Evolutionary conservation across 257 asterid species (phyloP), one percentile per base, ranked within the genome.

Genomic region (Solanum pimpinellifolium): DNA sequence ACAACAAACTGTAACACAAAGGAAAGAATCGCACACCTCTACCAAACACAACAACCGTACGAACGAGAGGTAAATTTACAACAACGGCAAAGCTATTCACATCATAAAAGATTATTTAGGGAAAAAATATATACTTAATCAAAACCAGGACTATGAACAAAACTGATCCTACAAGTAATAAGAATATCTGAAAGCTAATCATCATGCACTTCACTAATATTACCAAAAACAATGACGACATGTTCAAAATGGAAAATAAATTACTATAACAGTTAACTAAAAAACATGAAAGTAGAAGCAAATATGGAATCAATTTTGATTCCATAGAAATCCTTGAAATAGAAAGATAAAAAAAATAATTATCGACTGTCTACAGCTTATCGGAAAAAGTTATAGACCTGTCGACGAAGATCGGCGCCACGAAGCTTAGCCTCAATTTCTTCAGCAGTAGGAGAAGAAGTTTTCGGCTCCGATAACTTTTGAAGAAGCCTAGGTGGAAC

Each of bases 391-490:
- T 21, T 37, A 66, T 70, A 35, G 7, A 97, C 99, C 98, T 94
- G 98, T 44, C 99, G 96, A 42, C 99, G 95, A 89, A 95, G 93
- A 91, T 94, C 93, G 85, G 99, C 99, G 84, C 91, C 94, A 7
- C 93, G 98, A 85, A 97, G 98, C 92, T 95, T 97, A 49, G 98
- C 94, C 87, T 96, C 92, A 42, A 97, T 97, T 90, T 97, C 95
- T 88, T 97, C 98, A 29, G 94, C 93, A 70, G 95, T 92, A 62
- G 95, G 86, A 42, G 96, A 18, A 60, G 95, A 91, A 37, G 93
- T 81, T 85, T 93, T 97, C 29, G 95, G 77, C 92, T 96, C 99
- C 44, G 99, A 92, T 3, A 97, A 93, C 88, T 95, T 91, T 90
- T 91, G 93, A 21, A 94, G 93, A 52, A 97, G 94, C 94, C 99